Evolutionary conservation across 1,139 yeast genomes (phyloP), one percentile per base, ranked within the genome.

Genomic region (Suhomyces coccinellae): DNA sequence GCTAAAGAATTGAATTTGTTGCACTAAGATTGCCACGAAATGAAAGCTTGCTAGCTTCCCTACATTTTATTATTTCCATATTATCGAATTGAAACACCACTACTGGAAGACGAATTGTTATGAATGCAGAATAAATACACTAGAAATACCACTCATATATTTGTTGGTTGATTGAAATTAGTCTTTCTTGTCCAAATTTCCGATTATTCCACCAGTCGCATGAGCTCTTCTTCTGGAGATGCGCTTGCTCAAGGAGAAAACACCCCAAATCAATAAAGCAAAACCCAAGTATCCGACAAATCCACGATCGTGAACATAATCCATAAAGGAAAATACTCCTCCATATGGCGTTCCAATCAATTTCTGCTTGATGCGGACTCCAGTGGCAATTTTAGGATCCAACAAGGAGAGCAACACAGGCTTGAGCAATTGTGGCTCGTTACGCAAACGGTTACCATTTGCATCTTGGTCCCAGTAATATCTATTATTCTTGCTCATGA

Each of bases 271-370:
- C 2, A 33, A 34, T 3, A 45, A 46, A 13, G 67, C 29, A 2
- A 71, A 52, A 4, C 56, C 53, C 9, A 70, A 12, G 54, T 79
- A 80, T 0, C 82, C 83, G 14, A 63, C 37, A 41, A 75, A 46
- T 3, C 83, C 83, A 45, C 61, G 61, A 41, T 65, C 65, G 52
- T 76, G 83, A 17, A 79, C 56, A 16, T 45, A 13, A 48, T 79
- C 82, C 71, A 79, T 64, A 36, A 70, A 64, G 43, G 71, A 59
- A 16, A 79, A 58, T 0, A 49, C 36, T 4, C 61, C 53, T 4
- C 71, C 67, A 50, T 63, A 79, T 11, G 83, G 82, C 49, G 80
- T 72, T 30, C 72, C 71, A 27, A 73, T 71, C 40, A 76, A 56
- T 36, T 63, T 65, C 36, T 58, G 49, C 26, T 47, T 47, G 10